Evolutionary conservation across 352 stramenopile genomes (phyloP).

Genomic region (Phytophthora meadii): DNA sequence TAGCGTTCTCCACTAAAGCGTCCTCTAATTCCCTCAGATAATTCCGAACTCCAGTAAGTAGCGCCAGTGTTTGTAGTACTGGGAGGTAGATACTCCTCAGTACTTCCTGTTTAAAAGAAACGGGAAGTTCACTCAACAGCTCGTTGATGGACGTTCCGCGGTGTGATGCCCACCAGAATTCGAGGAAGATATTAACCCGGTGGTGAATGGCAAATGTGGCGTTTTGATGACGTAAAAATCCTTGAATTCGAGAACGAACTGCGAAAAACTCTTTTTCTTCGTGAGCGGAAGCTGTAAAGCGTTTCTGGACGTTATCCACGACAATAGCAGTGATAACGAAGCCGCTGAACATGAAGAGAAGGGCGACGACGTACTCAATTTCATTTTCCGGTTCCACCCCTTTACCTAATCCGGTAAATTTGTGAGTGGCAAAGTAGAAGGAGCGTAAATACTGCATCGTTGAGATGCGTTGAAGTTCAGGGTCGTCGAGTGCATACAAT

Average conservation of each 20-base stretch:
- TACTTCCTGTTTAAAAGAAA: conserved; percentile 47
- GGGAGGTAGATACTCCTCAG: conserved; percentile 45
- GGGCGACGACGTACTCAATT: conserved; percentile 37
- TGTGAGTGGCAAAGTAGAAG: conserved; percentile 50
- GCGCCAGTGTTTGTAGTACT: too few species aligned
- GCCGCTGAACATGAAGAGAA: conserved; percentile 55
- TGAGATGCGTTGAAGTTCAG: not conserved
- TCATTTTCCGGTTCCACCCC: conserved; percentile 48
- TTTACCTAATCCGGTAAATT: conserved; percentile 47
- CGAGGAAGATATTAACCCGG: conserved; percentile 61
- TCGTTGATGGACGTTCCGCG: conserved; percentile 46
- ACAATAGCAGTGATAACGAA: conserved; percentile 62
- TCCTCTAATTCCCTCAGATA: too few species aligned
- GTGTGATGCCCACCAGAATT: conserved; percentile 72
- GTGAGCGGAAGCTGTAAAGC: conserved; percentile 54
- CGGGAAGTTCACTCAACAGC: conserved; percentile 48
- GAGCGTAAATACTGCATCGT: conserved; percentile 50
- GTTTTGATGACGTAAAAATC: conserved; percentile 57
- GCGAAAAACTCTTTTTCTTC: conserved; percentile 71
- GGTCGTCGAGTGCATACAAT: not conserved
- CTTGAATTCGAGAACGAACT: conserved; percentile 54
- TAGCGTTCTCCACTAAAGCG: too few species aligned
- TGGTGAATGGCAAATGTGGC: conserved; percentile 52
- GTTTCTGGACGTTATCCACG: conserved; percentile 63
- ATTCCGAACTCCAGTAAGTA: too few species aligned